Evolutionary conservation across 1,284 basidiomycete genomes (phyloP).

Genomic region (Vanrija humicola): DNA sequence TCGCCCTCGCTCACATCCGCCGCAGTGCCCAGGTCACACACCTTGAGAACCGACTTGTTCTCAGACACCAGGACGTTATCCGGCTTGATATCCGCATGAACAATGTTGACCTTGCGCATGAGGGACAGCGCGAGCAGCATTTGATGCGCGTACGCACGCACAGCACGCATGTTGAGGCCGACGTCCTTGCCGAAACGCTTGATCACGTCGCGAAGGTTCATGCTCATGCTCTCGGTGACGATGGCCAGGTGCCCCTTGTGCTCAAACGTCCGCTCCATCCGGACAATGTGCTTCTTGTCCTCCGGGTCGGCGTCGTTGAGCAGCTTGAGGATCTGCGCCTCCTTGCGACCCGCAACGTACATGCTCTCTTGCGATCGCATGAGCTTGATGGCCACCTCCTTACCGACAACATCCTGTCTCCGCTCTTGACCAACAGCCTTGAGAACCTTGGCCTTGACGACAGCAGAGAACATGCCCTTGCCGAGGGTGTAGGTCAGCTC

Average conservation of each 20-base stretch:
- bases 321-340: slow-evolving; percentile 82
- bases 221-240: slow-evolving; percentile 92
- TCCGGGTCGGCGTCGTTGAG: slow-evolving; percentile 85
- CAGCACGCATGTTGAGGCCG: slow-evolving; percentile 90
- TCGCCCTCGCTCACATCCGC: slow-evolving; percentile 84
- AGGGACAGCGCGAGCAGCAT: slow-evolving; percentile 83
- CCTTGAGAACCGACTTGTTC: slow-evolving; percentile 85
- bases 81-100: slow-evolving; percentile 98
- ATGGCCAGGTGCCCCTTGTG: slow-evolving; percentile 94
- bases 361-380: slow-evolving; percentile 94
- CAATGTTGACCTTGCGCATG: slow-evolving; percentile 82
- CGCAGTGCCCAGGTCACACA: slow-evolving; percentile 95
- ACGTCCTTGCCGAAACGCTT: slow-evolving; percentile 99
- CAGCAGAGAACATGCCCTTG: slow-evolving; percentile 98
- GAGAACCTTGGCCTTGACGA: slow-evolving; percentile 83
- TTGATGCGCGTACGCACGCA: slow-evolving; percentile 96
- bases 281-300: slow-evolving; percentile 92
- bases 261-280: slow-evolving; percentile 89
- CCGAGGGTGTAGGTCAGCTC: slow-evolving; percentile 92
- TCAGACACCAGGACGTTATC: slow-evolving; percentile 96
- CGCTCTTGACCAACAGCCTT: slow-evolving; percentile 60
- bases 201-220: slow-evolving; percentile 97
- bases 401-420: slow-evolving; percentile 53
- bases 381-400: slow-evolving; percentile 97
- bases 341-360: slow-evolving; percentile 93